A percentile compares a stretch with the other conserved stretches of the same genome.
These are phyloP conservation scores for Arthrobotrys megalospora DNA, from an alignment of 2,329 filamentous ascomycete genomes.

Conservation along the genomic window DNA sequence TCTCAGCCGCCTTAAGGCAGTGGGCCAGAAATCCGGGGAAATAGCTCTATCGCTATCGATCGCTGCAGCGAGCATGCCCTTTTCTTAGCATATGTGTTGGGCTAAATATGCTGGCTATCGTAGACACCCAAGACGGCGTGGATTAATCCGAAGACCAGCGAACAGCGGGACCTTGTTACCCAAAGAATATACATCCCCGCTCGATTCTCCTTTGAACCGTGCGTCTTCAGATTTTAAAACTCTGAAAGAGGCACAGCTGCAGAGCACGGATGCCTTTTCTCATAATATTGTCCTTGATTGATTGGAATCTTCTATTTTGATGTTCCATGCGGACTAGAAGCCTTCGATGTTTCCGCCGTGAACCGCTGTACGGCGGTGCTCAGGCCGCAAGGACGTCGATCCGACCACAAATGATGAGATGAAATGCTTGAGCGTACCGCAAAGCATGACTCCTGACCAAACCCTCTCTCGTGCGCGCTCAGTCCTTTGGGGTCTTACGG, in stretches of 20 bases:
- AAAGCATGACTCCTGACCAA: conserved; percentile 15
- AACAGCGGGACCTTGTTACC: conserved; percentile 17
- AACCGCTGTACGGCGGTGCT: conserved; percentile 26
- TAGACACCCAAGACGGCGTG: conserved; percentile 34
- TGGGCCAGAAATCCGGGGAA: conserved; percentile 53
- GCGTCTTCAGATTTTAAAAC: conserved; percentile 20
- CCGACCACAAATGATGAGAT: conserved; percentile 40
- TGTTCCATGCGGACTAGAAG: conserved; percentile 11
- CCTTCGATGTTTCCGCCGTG: conserved; percentile 11
- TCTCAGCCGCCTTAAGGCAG: conserved; percentile 34
- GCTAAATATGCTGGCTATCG: conserved; percentile 21
- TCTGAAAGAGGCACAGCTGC: conserved; percentile 26
- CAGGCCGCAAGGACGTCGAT: conserved; percentile 41
- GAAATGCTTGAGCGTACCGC: conserved; percentile 39
- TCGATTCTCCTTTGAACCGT: conserved; percentile 32
- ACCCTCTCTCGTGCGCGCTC: conserved; percentile 17
- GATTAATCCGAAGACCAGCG: conserved; percentile 48
- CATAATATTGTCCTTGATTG: conserved; percentile 5
- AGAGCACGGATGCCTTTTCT: conserved; percentile 17
- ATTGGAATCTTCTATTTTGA: conserved; percentile 7
- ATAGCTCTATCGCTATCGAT: conserved; percentile 35
- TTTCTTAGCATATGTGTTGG: conserved; percentile 38
- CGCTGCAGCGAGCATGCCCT: conserved; percentile 1
- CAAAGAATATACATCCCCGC: neutral
- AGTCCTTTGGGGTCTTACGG: conserved; percentile 20